phyloP scores from a whole-genome alignment of 768 basidiomycete species.

The Naganishia vishniacii region DNA sequence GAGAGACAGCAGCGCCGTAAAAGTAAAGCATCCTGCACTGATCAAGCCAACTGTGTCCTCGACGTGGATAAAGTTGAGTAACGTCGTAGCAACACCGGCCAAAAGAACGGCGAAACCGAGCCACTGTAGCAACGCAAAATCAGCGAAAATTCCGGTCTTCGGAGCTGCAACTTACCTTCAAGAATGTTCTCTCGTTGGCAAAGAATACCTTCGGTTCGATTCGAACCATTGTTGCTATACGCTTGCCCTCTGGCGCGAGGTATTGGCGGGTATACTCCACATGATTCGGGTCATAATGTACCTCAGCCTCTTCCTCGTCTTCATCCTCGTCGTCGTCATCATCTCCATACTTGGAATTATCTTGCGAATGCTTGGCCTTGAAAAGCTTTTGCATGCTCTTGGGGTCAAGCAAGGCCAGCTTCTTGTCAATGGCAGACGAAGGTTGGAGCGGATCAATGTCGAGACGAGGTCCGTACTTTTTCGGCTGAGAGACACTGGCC shows the following conservation, averaged over 20 bases:
- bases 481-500: slow-evolving; percentile 16
- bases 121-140: slow-evolving; percentile 32
- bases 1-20: slow-evolving; percentile 81
- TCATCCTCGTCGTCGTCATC: slow-evolving; percentile 40
- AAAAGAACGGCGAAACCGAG: slow-evolving; percentile 59
- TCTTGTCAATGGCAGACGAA: slow-evolving; percentile 75
- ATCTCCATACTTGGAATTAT: slow-evolving; percentile 30
- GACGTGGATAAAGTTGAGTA: slow-evolving; percentile 45
- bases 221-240: slow-evolving; percentile 86
- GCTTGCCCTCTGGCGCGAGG: slow-evolving; percentile 77
- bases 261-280: slow-evolving; percentile 57
- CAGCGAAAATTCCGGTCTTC: slow-evolving; percentile 17
- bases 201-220: slow-evolving; percentile 97
- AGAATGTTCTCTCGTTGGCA: slow-evolving; percentile 72
- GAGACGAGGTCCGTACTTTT: slow-evolving; percentile 38
- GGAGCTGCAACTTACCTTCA: slow-evolving; percentile 57
- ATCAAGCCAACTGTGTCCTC: slow-evolving; percentile 63
- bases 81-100: slow-evolving; percentile 57
- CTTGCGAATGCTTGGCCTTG: slow-evolving; percentile 40
- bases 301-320: slow-evolving; percentile 37
- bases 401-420: slow-evolving; percentile 57
- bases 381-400: slow-evolving; percentile 55
- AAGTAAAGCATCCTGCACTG: slow-evolving; percentile 79
- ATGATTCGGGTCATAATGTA: slow-evolving; percentile 51
- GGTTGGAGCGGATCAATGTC: slow-evolving; percentile 78